Base-by-base conservation (phyloP, 2,329 filamentous ascomycete genomes). In the Apiospora pterosperma region DNA sequence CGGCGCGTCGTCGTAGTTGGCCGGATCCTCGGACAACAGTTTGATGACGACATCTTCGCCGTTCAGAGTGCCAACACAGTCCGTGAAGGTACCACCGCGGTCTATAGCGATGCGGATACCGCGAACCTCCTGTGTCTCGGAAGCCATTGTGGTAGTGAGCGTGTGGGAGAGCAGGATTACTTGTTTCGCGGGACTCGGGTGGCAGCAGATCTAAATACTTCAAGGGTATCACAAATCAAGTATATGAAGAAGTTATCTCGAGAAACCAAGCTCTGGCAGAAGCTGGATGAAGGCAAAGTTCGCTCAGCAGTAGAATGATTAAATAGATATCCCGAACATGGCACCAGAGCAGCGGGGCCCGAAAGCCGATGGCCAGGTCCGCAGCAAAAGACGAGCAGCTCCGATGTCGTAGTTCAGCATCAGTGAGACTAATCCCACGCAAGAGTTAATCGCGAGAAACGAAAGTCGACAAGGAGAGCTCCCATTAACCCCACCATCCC, bases 1-100 rank as follows among this genome's bases (percentile, higher is more conserved):
- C 2, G 94, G 94, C 14, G 94, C 94, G 81, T 97, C 94, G 19
- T 89, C 84, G 79, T 97, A 97, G 80, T 97, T 97, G 64, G 88
- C 85, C 2, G 94, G 94, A 76, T 97, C 94, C 72, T 95, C 93
- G 2, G 93, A 97, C 21, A 97, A 87, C 2, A 97, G 87, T 79
- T 96, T 96, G 78, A 96, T 93, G 64, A 96, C 84, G 62, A 93
- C 85, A 74, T 96, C 91, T 75, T 94, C 87, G 84, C 91, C 69
- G 83, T 89, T 71, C 5, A 91, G 86, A 72, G 94, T 95, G 69
- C 92, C 93, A 23, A 97, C 91, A 74, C 93, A 97, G 79, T 97
- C 93, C 42, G 93, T 97, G 76, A 97, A 97, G 34, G 93, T 97
- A 65, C 93, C 93, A 69, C 93, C 93, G 67, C 93, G 89, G 72